Evolutionary conservation across 202 grass and related monocot genomes (phyloP).

Genomic region (Hordeum pubiflorum): DNA sequence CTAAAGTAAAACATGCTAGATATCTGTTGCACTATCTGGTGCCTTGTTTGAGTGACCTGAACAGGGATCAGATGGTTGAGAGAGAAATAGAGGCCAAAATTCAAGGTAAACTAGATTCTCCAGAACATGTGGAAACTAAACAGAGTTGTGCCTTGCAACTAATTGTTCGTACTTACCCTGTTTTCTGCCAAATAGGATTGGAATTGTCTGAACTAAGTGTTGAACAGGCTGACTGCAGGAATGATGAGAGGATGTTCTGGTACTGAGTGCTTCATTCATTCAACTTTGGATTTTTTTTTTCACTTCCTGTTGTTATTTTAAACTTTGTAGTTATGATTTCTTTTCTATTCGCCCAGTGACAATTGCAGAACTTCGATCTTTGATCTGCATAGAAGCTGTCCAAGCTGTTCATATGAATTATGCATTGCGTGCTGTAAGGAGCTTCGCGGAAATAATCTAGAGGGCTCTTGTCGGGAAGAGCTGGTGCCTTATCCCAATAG

Average conservation of each 20-base stretch:
- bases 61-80: conserved; percentile 50
- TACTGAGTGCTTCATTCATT: conserved; percentile 19
- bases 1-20: conserved; percentile 31
- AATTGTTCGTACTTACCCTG: background rate
- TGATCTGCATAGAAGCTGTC: conserved; percentile 78
- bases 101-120: conserved; percentile 37
- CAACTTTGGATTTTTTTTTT: background rate
- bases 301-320: background rate
- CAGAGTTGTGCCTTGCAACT: conserved; percentile 15
- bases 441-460: conserved; percentile 36
- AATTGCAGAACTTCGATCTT: conserved; percentile 78
- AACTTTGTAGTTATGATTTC: conserved; percentile 8
- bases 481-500: conserved; percentile 14
- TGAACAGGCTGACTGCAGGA: conserved; percentile 44
- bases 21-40: conserved; percentile 59
- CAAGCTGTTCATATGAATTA: conserved; percentile 61
- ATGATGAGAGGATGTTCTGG: conserved; percentile 74
- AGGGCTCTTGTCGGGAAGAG: conserved; percentile 36
- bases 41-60: conserved; percentile 50
- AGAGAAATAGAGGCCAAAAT: conserved; percentile 37
- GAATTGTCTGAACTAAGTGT: conserved; percentile 31
- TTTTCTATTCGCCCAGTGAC: conserved; percentile 47
- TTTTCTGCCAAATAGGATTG: conserved; percentile 30
- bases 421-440: conserved; percentile 77
- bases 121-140: conserved; percentile 10